A percentile compares a stretch with the other conserved stretches of the same genome.
phyloP scores from a whole-genome alignment of 2,329 filamentous ascomycete species.

The Hypomyces rosellus region DNA sequence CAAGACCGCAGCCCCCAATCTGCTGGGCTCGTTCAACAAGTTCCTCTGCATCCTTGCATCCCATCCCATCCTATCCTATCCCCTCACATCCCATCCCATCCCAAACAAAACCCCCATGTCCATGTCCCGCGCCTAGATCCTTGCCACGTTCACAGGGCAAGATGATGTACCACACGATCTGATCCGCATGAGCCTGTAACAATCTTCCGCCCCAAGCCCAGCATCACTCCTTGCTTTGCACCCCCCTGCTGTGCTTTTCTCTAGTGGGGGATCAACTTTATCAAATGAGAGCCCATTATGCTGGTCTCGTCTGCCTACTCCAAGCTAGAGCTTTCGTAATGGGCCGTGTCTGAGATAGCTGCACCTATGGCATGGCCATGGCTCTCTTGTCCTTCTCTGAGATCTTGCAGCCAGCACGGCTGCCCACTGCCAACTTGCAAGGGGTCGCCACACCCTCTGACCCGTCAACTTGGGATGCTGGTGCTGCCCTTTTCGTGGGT shows the following conservation, averaged over 20 bases:
- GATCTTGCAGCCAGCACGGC: conserved; percentile 26
- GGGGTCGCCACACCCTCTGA: conserved; percentile 16
- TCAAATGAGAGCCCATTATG: background rate
- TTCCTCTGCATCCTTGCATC: conserved; percentile 6
- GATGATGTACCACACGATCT: conserved; percentile 36
- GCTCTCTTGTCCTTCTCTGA: conserved; percentile 20
- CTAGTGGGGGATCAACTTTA: conserved; percentile 4
- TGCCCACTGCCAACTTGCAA: conserved; percentile 19
- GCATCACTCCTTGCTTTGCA: conserved; percentile 8
- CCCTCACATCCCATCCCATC: too few relatives aligned
- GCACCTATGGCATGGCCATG: conserved; percentile 7
- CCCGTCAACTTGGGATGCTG: conserved; percentile 29
- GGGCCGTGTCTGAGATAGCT: conserved; percentile 23
- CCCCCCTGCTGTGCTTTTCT: conserved; percentile 3
- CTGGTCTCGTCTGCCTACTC: background rate
- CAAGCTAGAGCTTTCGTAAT: conserved; percentile 3
- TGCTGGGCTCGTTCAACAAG: conserved; percentile 3
- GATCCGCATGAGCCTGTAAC: conserved; percentile 24
- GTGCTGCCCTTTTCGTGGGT: conserved; percentile 18
- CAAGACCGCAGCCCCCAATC: conserved; percentile 1
- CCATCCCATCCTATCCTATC: too few relatives aligned
- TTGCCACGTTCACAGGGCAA: conserved; percentile 27
- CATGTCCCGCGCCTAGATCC: conserved; percentile 10
- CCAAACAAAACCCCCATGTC: conserved; percentile 10
- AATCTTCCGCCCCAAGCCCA: conserved; percentile 25